These are phyloP conservation scores for Botrytis tulipae DNA, from an alignment of 2,329 filamentous ascomycete species.

Conservation along the genomic window DNA sequence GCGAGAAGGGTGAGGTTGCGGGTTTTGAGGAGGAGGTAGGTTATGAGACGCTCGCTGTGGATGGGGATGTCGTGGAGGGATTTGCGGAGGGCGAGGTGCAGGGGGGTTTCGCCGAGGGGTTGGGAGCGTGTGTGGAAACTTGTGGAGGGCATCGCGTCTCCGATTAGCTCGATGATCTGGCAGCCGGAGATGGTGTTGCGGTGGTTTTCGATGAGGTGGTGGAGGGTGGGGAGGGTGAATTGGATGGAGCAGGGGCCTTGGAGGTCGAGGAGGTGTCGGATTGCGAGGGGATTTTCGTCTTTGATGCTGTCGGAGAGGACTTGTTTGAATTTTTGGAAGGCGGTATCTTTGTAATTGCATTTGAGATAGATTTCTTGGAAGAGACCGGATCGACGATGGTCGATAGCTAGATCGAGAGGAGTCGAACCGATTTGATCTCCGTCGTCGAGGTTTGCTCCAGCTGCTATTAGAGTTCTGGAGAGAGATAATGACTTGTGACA, in stretches of 20 bases:
- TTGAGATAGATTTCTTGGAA: not conserved
- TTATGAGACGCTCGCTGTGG: not conserved
- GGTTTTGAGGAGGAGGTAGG: conserved; percentile 4
- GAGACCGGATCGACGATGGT: not conserved
- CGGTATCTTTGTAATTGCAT: not conserved
- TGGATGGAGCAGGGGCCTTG: not conserved
- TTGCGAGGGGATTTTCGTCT: not conserved
- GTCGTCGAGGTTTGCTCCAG: not conserved
- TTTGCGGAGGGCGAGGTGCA: conserved; percentile 11
- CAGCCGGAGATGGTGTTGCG: not conserved
- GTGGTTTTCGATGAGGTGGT: conserved; percentile 8
- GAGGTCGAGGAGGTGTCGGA: not conserved
- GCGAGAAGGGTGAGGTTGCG: not conserved
- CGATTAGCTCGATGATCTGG: not conserved
- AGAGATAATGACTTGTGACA: not conserved
- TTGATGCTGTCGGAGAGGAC: conserved; percentile 7
- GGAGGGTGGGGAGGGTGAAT: conserved; percentile 8
- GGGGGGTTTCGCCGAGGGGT: conserved; percentile 1
- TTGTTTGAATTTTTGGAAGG: not conserved
- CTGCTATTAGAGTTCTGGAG: not conserved
- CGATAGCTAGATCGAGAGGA: conserved; percentile 3
- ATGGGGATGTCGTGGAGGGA: not conserved
- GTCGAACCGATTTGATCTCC: not conserved
- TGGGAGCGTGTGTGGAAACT: not conserved
- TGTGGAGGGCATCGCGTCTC: not conserved